Conservation (phyloP, 1,284 basidiomycete species). For the Cutaneotrichosporon dermatis region DNA sequence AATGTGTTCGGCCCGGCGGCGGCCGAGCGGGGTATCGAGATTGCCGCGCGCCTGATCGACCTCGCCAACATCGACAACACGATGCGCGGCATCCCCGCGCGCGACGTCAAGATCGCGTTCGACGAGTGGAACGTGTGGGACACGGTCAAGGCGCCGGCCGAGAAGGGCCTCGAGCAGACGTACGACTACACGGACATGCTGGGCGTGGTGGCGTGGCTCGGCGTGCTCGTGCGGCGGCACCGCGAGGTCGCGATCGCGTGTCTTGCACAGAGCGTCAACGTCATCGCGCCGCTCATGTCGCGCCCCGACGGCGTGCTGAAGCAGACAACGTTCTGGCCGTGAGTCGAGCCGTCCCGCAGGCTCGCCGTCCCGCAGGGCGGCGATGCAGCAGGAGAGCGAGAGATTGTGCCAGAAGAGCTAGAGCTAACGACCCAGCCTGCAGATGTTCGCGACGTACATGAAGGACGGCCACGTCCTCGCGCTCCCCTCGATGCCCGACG, state of each 20-base stretch:
- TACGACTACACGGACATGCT: constrained; percentile 63
- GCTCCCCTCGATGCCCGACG: constrained; percentile 10
- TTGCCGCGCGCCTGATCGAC: constrained; percentile 50
- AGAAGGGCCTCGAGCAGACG: constrained; percentile 57
- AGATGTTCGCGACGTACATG: constrained; percentile 28
- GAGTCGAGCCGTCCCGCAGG: too few species aligned
- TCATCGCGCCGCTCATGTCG: constrained; percentile 34
- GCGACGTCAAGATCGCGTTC: constrained; percentile 52
- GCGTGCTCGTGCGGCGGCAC: constrained; percentile 60
- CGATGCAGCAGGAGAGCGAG: too few species aligned
- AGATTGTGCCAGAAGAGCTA: too few species aligned
- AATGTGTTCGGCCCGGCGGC: constrained; percentile 51
- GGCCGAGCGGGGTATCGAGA: constrained; percentile 49
- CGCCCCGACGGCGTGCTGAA: constrained; percentile 21
- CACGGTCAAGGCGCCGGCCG: constrained; percentile 47
- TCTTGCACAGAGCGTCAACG: constrained; percentile 56
- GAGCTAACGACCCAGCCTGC: not conserved
- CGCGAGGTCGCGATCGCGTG: constrained; percentile 61
- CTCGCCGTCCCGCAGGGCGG: too few species aligned
- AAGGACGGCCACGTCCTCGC: constrained; percentile 28
- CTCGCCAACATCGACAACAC: constrained; percentile 42
- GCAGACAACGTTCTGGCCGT: constrained; percentile 31
- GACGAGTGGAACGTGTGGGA: constrained; percentile 50
- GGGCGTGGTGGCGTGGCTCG: constrained; percentile 60
- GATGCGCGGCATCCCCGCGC: constrained; percentile 22